A percentile compares a stretch with the other conserved stretches of the same genome.
Evolutionary conservation across 2,329 filamentous ascomycete species (phyloP).

Genomic region (Leptographium flavum): DNA sequence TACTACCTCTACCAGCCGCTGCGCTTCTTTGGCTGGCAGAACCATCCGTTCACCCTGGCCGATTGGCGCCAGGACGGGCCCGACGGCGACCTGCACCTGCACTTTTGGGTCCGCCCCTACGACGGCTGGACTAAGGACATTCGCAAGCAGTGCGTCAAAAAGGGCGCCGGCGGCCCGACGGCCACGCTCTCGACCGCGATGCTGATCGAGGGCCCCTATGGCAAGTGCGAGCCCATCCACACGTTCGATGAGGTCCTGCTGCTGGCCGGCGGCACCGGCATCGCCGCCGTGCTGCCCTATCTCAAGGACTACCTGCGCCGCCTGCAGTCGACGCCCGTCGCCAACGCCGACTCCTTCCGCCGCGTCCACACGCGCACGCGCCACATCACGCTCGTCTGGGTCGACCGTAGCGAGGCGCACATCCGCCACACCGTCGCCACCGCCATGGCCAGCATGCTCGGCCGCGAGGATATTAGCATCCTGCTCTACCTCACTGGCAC

Average conservation of each 20-base stretch:
- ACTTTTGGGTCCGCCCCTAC: slow-evolving; percentile 4
- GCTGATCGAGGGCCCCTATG: slow-evolving; percentile 13
- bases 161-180: slow-evolving; percentile 4
- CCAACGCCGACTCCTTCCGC: no score
- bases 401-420: slow-evolving; percentile 2
- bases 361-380: slow-evolving; percentile 1
- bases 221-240: slow-evolving; percentile 8
- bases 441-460: not conserved
- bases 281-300: slow-evolving; percentile 10
- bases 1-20: slow-evolving; percentile 30
- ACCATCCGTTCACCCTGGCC: slow-evolving; percentile 33
- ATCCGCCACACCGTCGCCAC: slow-evolving; percentile 3
- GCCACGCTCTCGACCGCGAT: slow-evolving; percentile 1
- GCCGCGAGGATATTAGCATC: slow-evolving; percentile 5
- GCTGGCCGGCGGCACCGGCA: slow-evolving; percentile 11
- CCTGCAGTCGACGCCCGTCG: not conserved
- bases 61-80: not conserved
- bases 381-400: slow-evolving; percentile 5
- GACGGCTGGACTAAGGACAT: slow-evolving; percentile 6
- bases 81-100: not conserved
- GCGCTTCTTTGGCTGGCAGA: slow-evolving; percentile 27
- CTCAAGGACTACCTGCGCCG: slow-evolving; percentile 9
- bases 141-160: slow-evolving; percentile 3
- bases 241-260: slow-evolving; percentile 10
- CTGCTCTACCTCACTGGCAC: not conserved